These are phyloP conservation scores for Penicillium sp. DNA, from an alignment of 2,329 filamentous ascomycete species.

Conservation along the genomic window DNA sequence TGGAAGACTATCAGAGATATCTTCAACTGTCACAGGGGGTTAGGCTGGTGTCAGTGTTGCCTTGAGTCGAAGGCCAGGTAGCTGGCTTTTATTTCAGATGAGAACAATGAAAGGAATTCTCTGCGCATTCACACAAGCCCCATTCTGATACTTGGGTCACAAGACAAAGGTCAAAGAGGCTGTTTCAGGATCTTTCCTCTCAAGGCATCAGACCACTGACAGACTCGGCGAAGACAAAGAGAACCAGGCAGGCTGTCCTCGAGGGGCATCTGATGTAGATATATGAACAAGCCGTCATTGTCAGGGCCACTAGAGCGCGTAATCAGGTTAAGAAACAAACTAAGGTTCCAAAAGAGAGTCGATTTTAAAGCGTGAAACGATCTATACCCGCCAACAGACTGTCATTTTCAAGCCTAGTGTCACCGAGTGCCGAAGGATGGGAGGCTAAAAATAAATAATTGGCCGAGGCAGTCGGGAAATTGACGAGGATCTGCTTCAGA, in stretches of 20 bases:
- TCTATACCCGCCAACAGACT: conserved; percentile 8
- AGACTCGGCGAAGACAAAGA: conserved; percentile 3
- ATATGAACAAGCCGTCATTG: conserved; percentile 8
- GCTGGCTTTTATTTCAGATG: conserved; percentile 5
- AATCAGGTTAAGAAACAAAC: conserved; percentile 15
- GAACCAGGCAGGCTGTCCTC: background rate
- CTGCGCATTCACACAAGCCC: conserved; percentile 6
- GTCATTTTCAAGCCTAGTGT: conserved; percentile 1
- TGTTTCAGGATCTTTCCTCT: conserved; percentile 6
- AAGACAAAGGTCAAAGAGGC: conserved; percentile 2
- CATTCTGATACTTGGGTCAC: conserved; percentile 9
- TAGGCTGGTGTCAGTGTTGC: background rate
- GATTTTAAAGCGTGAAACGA: conserved; percentile 12
- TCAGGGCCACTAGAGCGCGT: conserved; percentile 3
- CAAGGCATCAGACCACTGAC: background rate
- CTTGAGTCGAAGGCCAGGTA: background rate
- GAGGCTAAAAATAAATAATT: conserved; percentile 10
- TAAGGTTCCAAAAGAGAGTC: background rate
- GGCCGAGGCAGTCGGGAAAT: conserved; percentile 12
- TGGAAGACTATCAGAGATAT: background rate
- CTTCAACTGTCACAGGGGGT: background rate
- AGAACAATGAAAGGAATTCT: conserved; percentile 1
- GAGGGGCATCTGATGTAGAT: conserved; percentile 10
- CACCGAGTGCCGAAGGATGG: conserved; percentile 3
- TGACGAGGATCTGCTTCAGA: conserved; percentile 6